Percentiles rank a stretch among this genome's conserved stretches.
Conservation (phyloP, 768 basidiomycete species). For the Galerina marginata region DNA sequence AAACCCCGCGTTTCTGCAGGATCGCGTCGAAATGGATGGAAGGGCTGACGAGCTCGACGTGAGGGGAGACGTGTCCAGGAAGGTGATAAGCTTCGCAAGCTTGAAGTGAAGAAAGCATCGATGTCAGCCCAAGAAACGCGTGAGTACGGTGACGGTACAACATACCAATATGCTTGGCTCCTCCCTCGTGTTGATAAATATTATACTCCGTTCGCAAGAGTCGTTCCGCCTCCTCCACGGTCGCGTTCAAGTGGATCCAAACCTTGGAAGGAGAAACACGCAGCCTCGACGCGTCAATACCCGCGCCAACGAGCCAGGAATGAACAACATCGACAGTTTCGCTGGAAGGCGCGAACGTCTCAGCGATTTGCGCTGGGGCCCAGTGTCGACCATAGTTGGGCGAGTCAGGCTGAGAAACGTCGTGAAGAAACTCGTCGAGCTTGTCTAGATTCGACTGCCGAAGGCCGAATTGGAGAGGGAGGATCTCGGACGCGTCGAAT, state of each 20-base stretch:
- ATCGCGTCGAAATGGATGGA: conserved; percentile 42
- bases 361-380: conserved; percentile 44
- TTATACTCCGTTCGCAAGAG: conserved; percentile 49
- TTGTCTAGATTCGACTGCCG: conserved; percentile 47
- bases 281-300: conserved; percentile 38
- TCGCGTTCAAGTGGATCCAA: conserved; percentile 45
- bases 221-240: conserved; percentile 45
- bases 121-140: not conserved
- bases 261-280: conserved; percentile 36
- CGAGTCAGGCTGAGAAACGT: conserved; percentile 53
- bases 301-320: conserved; percentile 44
- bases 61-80: conserved; percentile 38
- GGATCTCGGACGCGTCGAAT: conserved; percentile 34
- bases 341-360: conserved; percentile 47
- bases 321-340: conserved; percentile 45
- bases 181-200: conserved; percentile 43
- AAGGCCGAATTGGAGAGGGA: conserved; percentile 53
- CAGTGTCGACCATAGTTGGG: conserved; percentile 53
- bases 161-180: conserved; percentile 42
- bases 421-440: conserved; percentile 45
- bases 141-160: conserved; percentile 15
- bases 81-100: conserved; percentile 41
- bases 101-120: conserved; percentile 13
- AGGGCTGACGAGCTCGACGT: conserved; percentile 45
- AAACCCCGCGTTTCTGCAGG: conserved; percentile 28